These are phyloP conservation scores for Citropsis articulata DNA, from an alignment of 345 rosid genomes.

Conservation along the genomic window DNA sequence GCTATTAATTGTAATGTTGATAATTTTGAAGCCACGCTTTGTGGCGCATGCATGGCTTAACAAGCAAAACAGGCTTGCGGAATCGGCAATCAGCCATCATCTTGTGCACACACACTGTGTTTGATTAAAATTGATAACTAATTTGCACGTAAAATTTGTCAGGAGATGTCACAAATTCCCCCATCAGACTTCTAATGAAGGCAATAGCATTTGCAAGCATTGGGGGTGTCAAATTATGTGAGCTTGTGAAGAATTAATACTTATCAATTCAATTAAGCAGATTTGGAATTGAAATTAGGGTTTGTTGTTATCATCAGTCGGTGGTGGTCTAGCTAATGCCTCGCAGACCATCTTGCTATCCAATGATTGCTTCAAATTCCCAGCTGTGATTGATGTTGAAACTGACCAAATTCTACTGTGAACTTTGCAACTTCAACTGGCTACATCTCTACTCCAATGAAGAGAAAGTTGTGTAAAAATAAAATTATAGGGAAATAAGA, in stretches of 20 bases:
- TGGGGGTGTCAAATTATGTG: neutral
- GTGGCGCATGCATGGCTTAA: neutral
- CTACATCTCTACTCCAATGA: neutral
- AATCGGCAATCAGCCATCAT: constrained; percentile 15
- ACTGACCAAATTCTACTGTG: neutral
- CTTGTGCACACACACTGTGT: neutral
- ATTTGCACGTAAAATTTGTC: neutral
- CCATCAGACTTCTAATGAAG: neutral
- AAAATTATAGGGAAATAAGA: neutral
- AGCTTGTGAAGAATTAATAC: neutral
- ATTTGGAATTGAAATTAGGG: neutral
- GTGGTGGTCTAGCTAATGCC: neutral
- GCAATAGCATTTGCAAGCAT: neutral
- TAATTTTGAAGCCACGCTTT: constrained; percentile 10
- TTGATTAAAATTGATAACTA: neutral
- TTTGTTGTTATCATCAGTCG: neutral
- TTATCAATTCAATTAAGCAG: neutral
- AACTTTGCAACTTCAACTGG: neutral
- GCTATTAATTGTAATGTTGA: neutral
- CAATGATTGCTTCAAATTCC: neutral
- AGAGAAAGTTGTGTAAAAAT: neutral
- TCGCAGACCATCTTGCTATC: neutral
- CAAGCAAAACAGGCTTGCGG: constrained; percentile 17
- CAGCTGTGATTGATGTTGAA: neutral
- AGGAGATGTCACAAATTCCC: neutral